Base-by-base conservation (phyloP, 2,329 filamentous ascomycete species). In the Diaporthe capsici region DNA sequence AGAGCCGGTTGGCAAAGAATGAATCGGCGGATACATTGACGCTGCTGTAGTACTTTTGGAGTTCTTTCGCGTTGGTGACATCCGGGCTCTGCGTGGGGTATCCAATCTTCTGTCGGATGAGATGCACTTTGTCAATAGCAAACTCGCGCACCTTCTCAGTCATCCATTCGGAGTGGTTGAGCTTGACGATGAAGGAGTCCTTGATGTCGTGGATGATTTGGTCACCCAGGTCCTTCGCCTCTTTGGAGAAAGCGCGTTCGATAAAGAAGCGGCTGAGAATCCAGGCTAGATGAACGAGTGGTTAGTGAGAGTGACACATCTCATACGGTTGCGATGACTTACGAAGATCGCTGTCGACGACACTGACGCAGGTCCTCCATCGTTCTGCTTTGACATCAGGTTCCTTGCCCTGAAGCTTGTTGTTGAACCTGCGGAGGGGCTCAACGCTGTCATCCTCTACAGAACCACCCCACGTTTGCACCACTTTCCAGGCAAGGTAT, bases 151-250 rank as follows among this genome's bases (percentile, higher is more conserved):
- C 90, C 60, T 89, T 86, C 2, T 90, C 84, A 58, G 91, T 90
- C 89, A 94, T 93, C 93, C 93, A 94, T 22, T 87, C 84, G 0
- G 90, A 90, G 3, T 85, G 83, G 49, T 89, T 86, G 61, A 94
- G 84, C 75, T 90, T 92, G 74, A 90, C 81, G 4, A 89, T 88
- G 79, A 94, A 95, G 28, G 90, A 88, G 22, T 89, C 86, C 82
- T 93, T 94, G 81, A 95, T 92, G 78, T 94, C 91, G 13, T 89
- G 89, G n/a, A 94, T 89, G 78, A 95, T 92, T 72, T 91, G 88
- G 75, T 94, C 91, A 22, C 92, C 92, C 61, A 94, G 90, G 5
- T 90, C 84, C 81, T 94, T 93, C 0, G 92, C 92, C 28, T 91
- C 88, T 17, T 92, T 88, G 0, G 92, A 91, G 79, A 94, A 95